Conservation (phyloP, 768 basidiomycete species). For the Lactarius hatsudake region DNA sequence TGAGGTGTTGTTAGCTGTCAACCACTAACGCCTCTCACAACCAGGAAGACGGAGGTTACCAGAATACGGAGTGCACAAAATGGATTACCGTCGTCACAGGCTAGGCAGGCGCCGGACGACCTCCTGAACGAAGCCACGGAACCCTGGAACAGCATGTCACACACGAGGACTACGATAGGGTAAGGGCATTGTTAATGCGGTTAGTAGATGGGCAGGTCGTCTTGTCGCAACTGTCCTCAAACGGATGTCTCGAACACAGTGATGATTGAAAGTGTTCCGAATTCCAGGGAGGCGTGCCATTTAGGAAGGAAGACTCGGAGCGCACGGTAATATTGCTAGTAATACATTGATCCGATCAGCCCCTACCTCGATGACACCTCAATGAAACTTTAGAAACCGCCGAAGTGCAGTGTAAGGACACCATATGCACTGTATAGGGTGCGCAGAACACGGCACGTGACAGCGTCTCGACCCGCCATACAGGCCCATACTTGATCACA, state of each 20-base stretch:
- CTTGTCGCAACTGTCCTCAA: background rate
- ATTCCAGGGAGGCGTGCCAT: background rate
- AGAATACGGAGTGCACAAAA: no score
- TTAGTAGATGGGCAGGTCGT: background rate
- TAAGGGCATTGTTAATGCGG: conserved; percentile 3
- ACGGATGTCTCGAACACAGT: background rate
- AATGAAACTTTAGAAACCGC: background rate
- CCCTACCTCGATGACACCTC: conserved; percentile 9
- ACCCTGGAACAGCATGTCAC: background rate
- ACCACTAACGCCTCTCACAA: no score
- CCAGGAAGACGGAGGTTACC: no score
- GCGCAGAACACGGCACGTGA: background rate
- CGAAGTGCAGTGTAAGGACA: background rate
- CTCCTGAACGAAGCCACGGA: conserved; percentile 3
- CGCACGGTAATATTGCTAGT: background rate
- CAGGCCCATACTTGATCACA: background rate
- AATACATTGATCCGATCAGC: background rate
- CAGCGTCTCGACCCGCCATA: background rate
- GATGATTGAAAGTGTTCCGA: background rate
- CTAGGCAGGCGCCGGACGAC: background rate
- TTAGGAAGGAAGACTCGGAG: background rate
- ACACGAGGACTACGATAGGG: conserved; percentile 5
- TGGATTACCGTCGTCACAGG: background rate
- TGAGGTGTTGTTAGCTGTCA: no score
- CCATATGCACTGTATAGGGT: no score